Conservation (phyloP, 495 filamentous ascomycete species). For the Aspergillus mulundensis region DNA sequence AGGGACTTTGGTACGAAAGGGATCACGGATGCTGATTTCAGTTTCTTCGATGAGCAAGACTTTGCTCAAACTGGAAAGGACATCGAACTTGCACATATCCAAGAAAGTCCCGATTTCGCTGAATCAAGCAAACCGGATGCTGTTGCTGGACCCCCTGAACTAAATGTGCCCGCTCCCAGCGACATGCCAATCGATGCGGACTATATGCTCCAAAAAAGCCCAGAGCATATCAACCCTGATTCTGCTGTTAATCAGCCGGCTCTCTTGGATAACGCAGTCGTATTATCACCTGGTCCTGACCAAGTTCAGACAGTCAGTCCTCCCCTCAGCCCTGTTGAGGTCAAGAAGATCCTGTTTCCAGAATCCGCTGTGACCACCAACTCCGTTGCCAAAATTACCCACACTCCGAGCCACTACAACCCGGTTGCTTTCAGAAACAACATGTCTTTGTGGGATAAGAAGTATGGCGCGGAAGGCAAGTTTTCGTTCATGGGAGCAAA, state of each 20-base stretch:
- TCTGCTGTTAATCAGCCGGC: conserved; percentile 10
- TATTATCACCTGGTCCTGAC: conserved; percentile 18
- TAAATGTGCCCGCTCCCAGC: neutral
- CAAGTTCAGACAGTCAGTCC: conserved; percentile 40
- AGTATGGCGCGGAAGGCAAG: conserved; percentile 48
- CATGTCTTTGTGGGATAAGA: conserved; percentile 43
- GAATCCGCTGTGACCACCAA: conserved; percentile 15
- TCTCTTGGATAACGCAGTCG: neutral
- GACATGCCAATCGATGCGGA: conserved; percentile 1
- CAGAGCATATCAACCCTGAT: neutral
- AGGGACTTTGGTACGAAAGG: conserved; percentile 76
- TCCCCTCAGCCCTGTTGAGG: conserved; percentile 46
- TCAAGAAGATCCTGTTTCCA: conserved; percentile 47
- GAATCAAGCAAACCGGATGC: conserved; percentile 10
- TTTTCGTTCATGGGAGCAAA: conserved; percentile 40
- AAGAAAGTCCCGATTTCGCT: conserved; percentile 15
- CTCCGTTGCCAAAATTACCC: conserved; percentile 2
- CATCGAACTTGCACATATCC: conserved; percentile 5
- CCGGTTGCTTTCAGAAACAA: conserved; percentile 45
- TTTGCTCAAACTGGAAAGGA: conserved; percentile 31
- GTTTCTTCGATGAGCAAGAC: conserved; percentile 74
- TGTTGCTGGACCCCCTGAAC: conserved; percentile 1
- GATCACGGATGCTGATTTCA: conserved; percentile 87
- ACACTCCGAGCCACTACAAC: conserved; percentile 41
- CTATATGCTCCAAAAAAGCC: neutral